These are phyloP conservation scores for Chamaecrista fasciculata DNA, from an alignment of 306 rosid species.

Conservation along the genomic window DNA sequence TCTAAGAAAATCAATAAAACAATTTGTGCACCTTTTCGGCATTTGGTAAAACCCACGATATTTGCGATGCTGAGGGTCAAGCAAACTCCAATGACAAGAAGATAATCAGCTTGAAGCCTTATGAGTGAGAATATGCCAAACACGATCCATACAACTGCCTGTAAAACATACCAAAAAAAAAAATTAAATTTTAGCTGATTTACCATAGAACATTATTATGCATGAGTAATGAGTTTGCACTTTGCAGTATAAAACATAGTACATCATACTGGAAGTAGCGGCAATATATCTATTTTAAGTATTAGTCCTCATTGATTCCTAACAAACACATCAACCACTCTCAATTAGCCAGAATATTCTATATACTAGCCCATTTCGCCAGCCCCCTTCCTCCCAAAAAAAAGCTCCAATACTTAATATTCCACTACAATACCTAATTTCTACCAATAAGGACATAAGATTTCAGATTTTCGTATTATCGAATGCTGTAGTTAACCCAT, in stretches of 20 bases:
- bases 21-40: conserved; percentile 73
- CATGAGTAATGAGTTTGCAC: no score
- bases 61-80: conserved; percentile 92
- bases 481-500: not conserved
- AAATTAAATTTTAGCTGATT: conserved; percentile 8
- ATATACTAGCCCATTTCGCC: not conserved
- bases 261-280: not conserved
- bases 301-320: not conserved
- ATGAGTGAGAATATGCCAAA: conserved; percentile 89
- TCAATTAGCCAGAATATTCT: not conserved
- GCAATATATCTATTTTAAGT: not conserved
- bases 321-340: conserved; percentile 18
- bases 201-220: not conserved
- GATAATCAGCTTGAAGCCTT: conserved; percentile 97
- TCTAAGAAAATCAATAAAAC: conserved; percentile 22
- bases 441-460: not conserved
- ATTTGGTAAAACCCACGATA: conserved; percentile 92
- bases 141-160: conserved; percentile 82
- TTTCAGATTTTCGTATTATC: no score
- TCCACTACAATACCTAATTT: not conserved
- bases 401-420: not conserved
- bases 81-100: conserved; percentile 93
- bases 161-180: conserved; percentile 18
- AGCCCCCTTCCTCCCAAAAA: not conserved
- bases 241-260: not conserved